phyloP scores from a whole-genome alignment of 352 stramenopile species.

The Paralagenidium karlingii region DNA sequence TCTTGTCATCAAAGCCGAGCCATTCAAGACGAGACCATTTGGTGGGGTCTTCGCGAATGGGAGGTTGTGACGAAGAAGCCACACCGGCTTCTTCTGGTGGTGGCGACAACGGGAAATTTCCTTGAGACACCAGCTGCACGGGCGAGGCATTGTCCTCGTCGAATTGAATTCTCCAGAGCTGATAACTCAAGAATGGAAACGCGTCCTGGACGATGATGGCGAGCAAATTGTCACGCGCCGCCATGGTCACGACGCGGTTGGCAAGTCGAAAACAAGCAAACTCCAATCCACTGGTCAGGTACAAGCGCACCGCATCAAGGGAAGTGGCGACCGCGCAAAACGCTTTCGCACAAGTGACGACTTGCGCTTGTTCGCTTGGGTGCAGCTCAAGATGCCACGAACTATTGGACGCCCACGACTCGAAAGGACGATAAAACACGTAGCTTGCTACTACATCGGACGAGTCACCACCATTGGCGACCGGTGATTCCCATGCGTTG shows the following conservation, averaged over 20 bases:
- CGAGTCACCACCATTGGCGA: slow-evolving; percentile 13
- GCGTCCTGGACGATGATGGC: slow-evolving; percentile 57
- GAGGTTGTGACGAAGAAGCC: not conserved
- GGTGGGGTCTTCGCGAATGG: slow-evolving; percentile 13
- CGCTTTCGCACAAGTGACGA: slow-evolving; percentile 35
- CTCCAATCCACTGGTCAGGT: slow-evolving; percentile 47
- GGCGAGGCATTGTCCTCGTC: slow-evolving; percentile 5
- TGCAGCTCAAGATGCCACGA: slow-evolving; percentile 65
- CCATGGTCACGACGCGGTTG: slow-evolving; percentile 62
- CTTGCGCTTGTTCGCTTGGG: slow-evolving; percentile 58
- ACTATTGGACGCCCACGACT: slow-evolving; percentile 71
- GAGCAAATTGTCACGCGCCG: slow-evolving; percentile 29
- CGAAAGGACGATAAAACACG: slow-evolving; percentile 74
- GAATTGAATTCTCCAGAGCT: slow-evolving; percentile 36
- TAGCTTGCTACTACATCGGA: slow-evolving; percentile 50
- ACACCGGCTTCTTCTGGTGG: slow-evolving; percentile 13
- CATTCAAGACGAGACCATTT: slow-evolving; percentile 54
- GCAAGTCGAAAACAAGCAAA: slow-evolving; percentile 48
- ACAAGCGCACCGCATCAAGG: slow-evolving; percentile 56
- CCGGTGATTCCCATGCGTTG: not conserved
- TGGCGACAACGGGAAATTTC: slow-evolving; percentile 40
- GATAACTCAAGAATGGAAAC: slow-evolving; percentile 28
- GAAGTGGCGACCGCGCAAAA: slow-evolving; percentile 72
- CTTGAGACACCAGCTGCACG: slow-evolving; percentile 28
- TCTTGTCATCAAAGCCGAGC: slow-evolving; percentile 65